Conservation (phyloP, 1,284 basidiomycete genomes). For the Coriolopsis trogii region DNA sequence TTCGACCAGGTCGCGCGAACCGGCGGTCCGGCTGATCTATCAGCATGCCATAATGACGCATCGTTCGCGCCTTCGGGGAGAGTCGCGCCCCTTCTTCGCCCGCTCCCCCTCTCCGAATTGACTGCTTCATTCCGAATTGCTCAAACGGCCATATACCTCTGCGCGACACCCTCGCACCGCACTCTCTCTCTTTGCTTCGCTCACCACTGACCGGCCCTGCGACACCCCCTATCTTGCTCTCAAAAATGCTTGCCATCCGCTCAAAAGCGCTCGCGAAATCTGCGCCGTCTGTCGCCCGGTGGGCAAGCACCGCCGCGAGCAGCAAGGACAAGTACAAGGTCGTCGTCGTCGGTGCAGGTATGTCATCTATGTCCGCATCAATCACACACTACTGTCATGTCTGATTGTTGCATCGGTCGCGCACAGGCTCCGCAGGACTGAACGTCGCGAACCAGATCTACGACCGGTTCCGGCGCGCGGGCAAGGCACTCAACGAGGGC, state of each 20-base stretch:
- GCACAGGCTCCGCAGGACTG: conserved; percentile 75
- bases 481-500: conserved; percentile 66
- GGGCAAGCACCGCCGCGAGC: conserved; percentile 42
- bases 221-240: neutral
- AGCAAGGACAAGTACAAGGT: conserved; percentile 59
- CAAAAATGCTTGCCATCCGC: conserved; percentile 23
- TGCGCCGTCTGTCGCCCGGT: conserved; percentile 22
- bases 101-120: conserved; percentile 18
- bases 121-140: conserved; percentile 8
- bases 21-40: no score
- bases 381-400: conserved; percentile 9
- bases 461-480: conserved; percentile 72
- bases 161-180: neutral
- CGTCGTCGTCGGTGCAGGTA: conserved; percentile 70
- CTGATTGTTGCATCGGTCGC: conserved; percentile 12
- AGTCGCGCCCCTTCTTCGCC: neutral
- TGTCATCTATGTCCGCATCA: conserved; percentile 4
- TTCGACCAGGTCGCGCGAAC: no score
- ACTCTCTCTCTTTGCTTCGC: neutral
- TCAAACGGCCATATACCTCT: conserved; percentile 3
- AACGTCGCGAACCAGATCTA: conserved; percentile 85
- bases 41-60: conserved; percentile 24
- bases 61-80: conserved; percentile 6
- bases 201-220: no score
- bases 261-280: conserved; percentile 17